Conservation (phyloP, 2,329 filamentous ascomycete species). For the Xylariales sp. region DNA sequence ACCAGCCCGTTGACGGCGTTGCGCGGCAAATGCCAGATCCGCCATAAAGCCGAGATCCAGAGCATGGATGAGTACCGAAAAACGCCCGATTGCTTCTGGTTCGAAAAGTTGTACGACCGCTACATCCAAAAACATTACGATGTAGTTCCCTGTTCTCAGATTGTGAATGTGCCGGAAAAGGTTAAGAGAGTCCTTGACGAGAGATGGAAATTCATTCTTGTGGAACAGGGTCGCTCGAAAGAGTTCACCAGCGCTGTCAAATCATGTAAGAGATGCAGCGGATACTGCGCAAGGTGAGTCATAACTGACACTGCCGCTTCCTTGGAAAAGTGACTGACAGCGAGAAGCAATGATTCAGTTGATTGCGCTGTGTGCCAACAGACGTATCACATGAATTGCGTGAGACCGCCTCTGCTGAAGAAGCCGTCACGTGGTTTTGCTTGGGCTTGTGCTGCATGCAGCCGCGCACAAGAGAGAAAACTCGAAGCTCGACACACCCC, state of each 20-base stretch:
- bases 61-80: constrained; percentile 82
- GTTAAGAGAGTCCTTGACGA: constrained; percentile 96
- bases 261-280: constrained; percentile 85
- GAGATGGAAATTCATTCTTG: constrained; percentile 92
- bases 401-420: constrained; percentile 84
- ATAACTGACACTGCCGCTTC: constrained; percentile 10
- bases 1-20: constrained; percentile 87
- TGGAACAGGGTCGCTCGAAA: constrained; percentile 89
- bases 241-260: constrained; percentile 95
- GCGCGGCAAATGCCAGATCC: constrained; percentile 88
- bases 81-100: constrained; percentile 87
- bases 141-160: constrained; percentile 82
- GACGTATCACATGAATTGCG: constrained; percentile 98
- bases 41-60: constrained; percentile 80
- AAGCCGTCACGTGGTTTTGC: constrained; percentile 97
- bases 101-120: constrained; percentile 93
- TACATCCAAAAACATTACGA: constrained; percentile 99
- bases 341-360: constrained; percentile 77
- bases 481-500: constrained; percentile 87
- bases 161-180: constrained; percentile 92
- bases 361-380: constrained; percentile 93
- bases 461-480: constrained; percentile 89
- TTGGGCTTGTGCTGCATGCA: constrained; percentile 96
- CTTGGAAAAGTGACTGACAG: constrained; percentile 7
- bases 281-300: constrained; percentile 85